Evolutionary conservation across 169 alveolate genomes (phyloP).

Genomic region (Plasmodium gonderi): DNA sequence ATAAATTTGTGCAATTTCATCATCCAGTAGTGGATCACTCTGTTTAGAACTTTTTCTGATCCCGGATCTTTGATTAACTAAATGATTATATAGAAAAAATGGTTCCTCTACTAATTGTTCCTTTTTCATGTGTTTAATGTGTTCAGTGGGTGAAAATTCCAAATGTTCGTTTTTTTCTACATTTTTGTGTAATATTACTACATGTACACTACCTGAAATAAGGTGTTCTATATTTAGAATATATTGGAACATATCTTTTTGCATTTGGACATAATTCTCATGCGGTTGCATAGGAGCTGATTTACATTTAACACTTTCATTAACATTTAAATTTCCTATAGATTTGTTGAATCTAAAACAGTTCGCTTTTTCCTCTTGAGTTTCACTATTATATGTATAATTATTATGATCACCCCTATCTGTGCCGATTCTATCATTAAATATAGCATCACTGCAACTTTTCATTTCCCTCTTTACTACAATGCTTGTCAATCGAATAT

Average conservation of each 20-base stretch:
- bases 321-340: neutral
- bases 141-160: neutral
- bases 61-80: neutral
- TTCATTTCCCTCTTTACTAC: conserved; percentile 10
- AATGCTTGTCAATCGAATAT: conserved; percentile 19
- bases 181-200: neutral
- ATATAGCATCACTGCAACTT: neutral
- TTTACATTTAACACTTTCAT: neutral
- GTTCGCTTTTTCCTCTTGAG: neutral
- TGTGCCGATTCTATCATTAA: neutral
- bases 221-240: conserved; percentile 11
- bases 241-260: conserved; percentile 25
- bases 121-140: neutral
- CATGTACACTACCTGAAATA: neutral
- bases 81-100: conserved; percentile 7
- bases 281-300: neutral
- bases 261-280: neutral
- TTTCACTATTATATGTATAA: neutral
- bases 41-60: neutral
- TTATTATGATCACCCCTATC: neutral
- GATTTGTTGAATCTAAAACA: neutral
- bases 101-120: neutral
- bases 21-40: neutral
- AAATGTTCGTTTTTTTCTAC: neutral
- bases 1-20: conserved; percentile 47